Base-by-base conservation (phyloP, 2,329 filamentous ascomycete genomes). In the Ceratocystis ficicola region DNA sequence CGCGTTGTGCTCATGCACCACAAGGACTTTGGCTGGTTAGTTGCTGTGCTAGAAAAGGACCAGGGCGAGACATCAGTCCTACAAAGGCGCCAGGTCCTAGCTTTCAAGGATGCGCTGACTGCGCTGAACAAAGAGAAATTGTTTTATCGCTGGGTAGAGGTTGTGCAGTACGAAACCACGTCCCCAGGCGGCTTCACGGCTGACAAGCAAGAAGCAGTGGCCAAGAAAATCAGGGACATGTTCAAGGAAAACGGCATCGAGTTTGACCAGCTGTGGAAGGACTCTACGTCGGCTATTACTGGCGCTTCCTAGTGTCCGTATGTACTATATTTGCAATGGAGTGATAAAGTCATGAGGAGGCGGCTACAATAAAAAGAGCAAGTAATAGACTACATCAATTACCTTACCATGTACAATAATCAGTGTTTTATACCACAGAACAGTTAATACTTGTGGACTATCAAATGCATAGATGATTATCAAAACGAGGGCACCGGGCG, bases 81-180 rank as follows among this genome's bases (percentile, higher is more conserved):
- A 68, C 82, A 83, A 61, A 78, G 86, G 70, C 83, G 85, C 69
- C 90, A 94, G 75, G 86, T 96, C 7, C 83, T 94, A 69, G 81
- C 82, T 2, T 95, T 96, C 74, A 86, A 89, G 71, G 87, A 94
- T 55, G 85, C 85, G 22, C 79, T 96, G 70, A 81, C 83, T 1
- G 81, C 81, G 2, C 80, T 94, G 75, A 90, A 88, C 55, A 95
- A 96, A 76, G 92, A 96, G 74, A 85, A 88, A 69, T 75, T 96
- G 64, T 96, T 96, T 77, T 96, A 89, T 77, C 84, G 87, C 65
- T 96, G 91, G 90, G 89, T 96, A 62, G 92, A 96, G 77, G 82
- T 95, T 72, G 86, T 96, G 62, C 91, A 96, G 76, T 95, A 85
- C 72, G 91, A 96, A 76, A 87, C 89, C 52, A 87, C 85, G 44